Evolutionary conservation across 2,329 filamentous ascomycete genomes (phyloP), one percentile per base, ranked within the genome.

Genomic region (Myriosclerotinia curreyana): DNA sequence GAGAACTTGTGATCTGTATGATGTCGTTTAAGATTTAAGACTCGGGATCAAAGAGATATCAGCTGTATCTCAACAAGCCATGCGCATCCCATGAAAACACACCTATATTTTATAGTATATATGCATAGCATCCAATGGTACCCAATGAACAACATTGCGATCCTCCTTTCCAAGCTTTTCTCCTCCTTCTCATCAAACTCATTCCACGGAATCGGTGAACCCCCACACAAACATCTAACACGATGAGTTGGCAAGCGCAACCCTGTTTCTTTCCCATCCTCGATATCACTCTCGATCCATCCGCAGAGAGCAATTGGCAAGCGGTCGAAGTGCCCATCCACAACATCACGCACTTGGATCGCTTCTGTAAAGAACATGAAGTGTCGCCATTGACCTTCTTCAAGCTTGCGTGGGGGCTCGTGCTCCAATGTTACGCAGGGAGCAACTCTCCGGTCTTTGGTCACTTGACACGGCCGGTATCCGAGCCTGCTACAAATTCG

Each of bases 401-500:
- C 36, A 61, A 61, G n/a, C 34, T 53, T 22, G 75, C 74, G n/a
- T 79, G 77, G 77, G 76, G 75, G 9, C 69, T 78, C 14, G 74
- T 76, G 17, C 2, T 72, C 72, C 12, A 82, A 78, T 66, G 77
- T 78, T 63, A 71, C 71, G 40, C 73, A 48, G 51, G 70, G 66
- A 2, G 69, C 74, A 11, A 78, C 73, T 22, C 69, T 58, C 73
- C 80, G 14, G 77, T 74, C 36, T 80, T 79, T 60, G 78, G 77
- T 6, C 77, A 77, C 53, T 69, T 76, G 5, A 74, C 75, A 11
- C 75, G 5, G 42, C n/a, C 77, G 36, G 11, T 6, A 12, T 53
- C 48, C 20, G 17, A 61, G 14, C 5, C 11, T 3, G 25, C 20
- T 6, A 2, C 12, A 28, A 14, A 52, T 28, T 34, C 25, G 6